A percentile compares a stretch with the other conserved stretches of the same genome.
Evolutionary conservation across 441 rosid genomes (phyloP).

Genomic region (Biscutella laevigata): DNA sequence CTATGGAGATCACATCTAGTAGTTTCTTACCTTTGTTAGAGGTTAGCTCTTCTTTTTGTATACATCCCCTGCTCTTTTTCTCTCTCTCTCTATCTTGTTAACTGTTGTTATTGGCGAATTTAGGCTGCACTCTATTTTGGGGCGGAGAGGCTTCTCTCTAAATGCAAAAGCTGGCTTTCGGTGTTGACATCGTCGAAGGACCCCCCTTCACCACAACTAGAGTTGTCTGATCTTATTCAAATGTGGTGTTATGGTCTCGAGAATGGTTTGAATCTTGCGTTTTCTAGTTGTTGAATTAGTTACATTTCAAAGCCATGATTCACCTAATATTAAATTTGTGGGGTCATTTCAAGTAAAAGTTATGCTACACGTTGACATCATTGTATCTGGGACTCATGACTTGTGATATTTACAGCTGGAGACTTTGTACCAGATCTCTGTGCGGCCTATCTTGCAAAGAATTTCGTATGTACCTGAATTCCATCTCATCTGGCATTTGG

Average conservation of each 20-base stretch:
- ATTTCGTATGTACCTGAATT: slow-evolving; percentile 71
- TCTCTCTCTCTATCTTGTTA: not conserved
- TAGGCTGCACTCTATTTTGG: slow-evolving; percentile 84
- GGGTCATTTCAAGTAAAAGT: not conserved
- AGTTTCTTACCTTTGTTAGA: slow-evolving; percentile 55
- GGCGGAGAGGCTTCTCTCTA: slow-evolving; percentile 46
- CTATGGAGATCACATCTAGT: slow-evolving; percentile 34
- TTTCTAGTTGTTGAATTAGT: not conserved
- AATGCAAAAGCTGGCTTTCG: slow-evolving; percentile 52
- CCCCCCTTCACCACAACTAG: slow-evolving; percentile 22
- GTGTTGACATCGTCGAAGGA: slow-evolving; percentile 31
- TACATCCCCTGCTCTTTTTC: not conserved
- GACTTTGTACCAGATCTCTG: slow-evolving; percentile 53
- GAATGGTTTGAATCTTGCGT: slow-evolving; percentile 42
- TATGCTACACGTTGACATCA: slow-evolving; percentile 6
- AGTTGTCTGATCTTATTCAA: slow-evolving; percentile 49
- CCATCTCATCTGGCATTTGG: no score
- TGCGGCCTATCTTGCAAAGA: slow-evolving; percentile 59
- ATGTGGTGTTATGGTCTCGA: slow-evolving; percentile 64
- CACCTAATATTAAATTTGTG: not conserved
- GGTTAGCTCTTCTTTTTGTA: slow-evolving; percentile 34
- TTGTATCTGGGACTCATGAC: slow-evolving; percentile 23
- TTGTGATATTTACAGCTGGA: slow-evolving; percentile 43
- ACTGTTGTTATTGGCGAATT: not conserved
- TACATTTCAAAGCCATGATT: not conserved